Base-by-base conservation (phyloP, 2,329 filamentous ascomycete genomes). In the Xylaria digitata region DNA sequence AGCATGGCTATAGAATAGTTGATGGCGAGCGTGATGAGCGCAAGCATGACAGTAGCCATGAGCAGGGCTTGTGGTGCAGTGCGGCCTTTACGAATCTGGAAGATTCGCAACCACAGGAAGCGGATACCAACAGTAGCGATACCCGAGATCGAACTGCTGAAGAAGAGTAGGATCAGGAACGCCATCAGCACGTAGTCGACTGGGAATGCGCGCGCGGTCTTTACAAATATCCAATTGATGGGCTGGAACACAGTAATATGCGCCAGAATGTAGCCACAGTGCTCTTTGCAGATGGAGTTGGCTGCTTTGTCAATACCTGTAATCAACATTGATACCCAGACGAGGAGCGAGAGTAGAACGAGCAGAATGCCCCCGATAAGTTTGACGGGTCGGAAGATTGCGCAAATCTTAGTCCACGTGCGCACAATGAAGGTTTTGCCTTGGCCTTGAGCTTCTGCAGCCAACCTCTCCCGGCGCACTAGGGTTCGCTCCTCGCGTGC, bases 301-400 rank as follows among this genome's bases (percentile, higher is more conserved):
- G 92, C 94, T 42, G 94, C 93, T 82, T 98, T 98, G 86, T 99
- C 96, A 75, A 98, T 94, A 72, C 90, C 92, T 0, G 95, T 98
- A 77, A 98, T 92, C 72, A 98, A 86, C 93, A 99, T 98, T 13
- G 93, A 97, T 8, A 91, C 86, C 86, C 93, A 97, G 72, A 96
- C 86, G 48, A 97, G 72, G 15, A 97, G 80, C 0, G 92, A 86
- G 23, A 97, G 78, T 1, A 93, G 71, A 37, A 97, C 85, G 2
- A 98, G 82, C 0, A 97, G 72, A 55, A 97, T 83, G 15, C 96
- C 96, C 1, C 93, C 91, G 15, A 98, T 79, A 48, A 98, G 87
- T 82, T 97, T 97, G 73, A 99, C 82, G 0, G 96, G 96, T 7
- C 94, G 88, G 79, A 98, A 91, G 43, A 97, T 80, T 17, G 92